Conservation (phyloP, 2,329 filamentous ascomycete species). For the Botrytis paeoniae region DNA sequence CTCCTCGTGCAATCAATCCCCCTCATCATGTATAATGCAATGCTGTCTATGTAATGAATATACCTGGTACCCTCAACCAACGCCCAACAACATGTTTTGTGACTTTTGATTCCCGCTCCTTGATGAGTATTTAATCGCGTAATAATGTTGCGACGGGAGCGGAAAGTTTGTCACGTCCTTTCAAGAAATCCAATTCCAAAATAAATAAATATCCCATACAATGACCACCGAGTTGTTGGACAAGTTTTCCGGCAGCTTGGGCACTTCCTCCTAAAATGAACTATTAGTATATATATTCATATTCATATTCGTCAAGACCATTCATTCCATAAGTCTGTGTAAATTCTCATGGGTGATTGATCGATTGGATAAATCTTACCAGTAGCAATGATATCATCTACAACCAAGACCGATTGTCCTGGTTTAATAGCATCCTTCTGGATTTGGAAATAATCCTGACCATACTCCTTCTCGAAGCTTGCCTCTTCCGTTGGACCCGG, state of each 20-base stretch:
- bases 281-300: constrained; percentile 15
- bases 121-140: constrained; percentile 50
- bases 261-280: constrained; percentile 75
- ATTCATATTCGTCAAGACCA: background rate
- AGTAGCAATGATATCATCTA: constrained; percentile 98
- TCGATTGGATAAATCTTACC: constrained; percentile 55
- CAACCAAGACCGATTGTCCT: constrained; percentile 86
- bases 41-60: constrained; percentile 33
- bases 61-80: constrained; percentile 24
- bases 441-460: constrained; percentile 93
- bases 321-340: background rate
- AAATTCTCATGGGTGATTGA: background rate
- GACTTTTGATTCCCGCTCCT: constrained; percentile 17
- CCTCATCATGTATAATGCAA: constrained; percentile 23
- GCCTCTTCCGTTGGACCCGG: constrained; percentile 85
- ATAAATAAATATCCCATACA: constrained; percentile 91
- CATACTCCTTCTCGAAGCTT: constrained; percentile 92
- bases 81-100: constrained; percentile 22
- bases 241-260: constrained; percentile 79
- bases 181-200: constrained; percentile 89
- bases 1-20: background rate
- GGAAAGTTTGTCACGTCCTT: constrained; percentile 85
- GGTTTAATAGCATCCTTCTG: constrained; percentile 80
- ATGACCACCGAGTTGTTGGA: constrained; percentile 80
- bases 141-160: constrained; percentile 82